Evolutionary conservation across 208 protist genomes (phyloP).

Genomic region (Balamuthia mandrillaris): DNA sequence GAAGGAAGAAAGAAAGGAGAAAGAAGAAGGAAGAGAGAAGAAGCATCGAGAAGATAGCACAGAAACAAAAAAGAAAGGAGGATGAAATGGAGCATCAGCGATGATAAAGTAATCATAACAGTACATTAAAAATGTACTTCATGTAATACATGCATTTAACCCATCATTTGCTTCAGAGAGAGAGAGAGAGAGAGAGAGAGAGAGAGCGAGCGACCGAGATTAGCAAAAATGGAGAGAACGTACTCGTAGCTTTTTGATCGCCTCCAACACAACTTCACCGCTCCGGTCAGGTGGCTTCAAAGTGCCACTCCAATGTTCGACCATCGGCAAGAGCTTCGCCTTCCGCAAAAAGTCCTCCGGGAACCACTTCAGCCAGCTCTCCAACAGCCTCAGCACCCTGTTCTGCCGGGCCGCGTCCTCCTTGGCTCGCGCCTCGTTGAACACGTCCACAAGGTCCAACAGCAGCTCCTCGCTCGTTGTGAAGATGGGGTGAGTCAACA

Average conservation of each 20-base stretch:
- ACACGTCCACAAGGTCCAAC: background rate
- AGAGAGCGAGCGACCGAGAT: background rate
- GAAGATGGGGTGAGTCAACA: slow-evolving; percentile 16
- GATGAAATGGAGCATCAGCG: no score
- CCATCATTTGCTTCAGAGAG: background rate
- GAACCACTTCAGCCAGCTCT: slow-evolving; percentile 20
- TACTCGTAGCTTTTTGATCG: background rate
- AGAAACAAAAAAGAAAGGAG: no score
- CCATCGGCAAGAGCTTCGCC: slow-evolving; percentile 23
- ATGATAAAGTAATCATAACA: no score
- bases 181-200: background rate
- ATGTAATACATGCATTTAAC: background rate
- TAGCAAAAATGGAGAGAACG: background rate
- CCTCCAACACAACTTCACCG: background rate
- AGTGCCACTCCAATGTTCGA: no score
- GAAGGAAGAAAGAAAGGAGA: background rate
- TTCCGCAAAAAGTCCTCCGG: background rate
- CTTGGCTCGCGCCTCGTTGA: background rate
- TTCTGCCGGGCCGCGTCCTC: background rate
- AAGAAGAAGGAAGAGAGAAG: background rate
- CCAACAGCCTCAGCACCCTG: background rate
- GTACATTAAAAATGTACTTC: no score
- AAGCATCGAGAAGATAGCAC: no score
- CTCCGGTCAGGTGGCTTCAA: no score
- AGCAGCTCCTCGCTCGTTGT: background rate